Conservation (phyloP, 805 yeast species). For the Kluyveromyces aestuarii region DNA sequence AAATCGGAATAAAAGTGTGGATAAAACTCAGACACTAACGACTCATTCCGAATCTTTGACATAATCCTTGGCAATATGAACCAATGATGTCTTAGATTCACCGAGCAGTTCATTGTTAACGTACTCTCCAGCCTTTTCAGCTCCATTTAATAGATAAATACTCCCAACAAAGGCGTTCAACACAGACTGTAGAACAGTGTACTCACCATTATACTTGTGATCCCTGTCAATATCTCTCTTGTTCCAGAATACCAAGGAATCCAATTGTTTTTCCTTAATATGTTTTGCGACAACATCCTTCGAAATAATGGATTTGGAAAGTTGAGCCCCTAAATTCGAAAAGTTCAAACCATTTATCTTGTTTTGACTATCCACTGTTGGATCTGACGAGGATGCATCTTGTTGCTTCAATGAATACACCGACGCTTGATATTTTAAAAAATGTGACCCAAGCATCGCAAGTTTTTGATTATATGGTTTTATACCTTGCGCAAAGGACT, state of each 20-base stretch:
- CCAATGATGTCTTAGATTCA: conserved; percentile 11
- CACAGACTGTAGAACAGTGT: conserved; percentile 45
- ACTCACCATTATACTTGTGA: conserved; percentile 45
- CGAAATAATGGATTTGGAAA: conserved; percentile 43
- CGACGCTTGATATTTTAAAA: conserved; percentile 38
- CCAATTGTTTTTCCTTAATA: conserved; percentile 40
- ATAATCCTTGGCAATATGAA: conserved; percentile 9
- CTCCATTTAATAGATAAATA: conserved; percentile 53
- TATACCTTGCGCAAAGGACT: conserved; percentile 86
- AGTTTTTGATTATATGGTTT: conserved; percentile 86
- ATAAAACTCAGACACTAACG: not conserved
- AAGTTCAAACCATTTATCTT: conserved; percentile 43
- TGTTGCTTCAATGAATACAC: conserved; percentile 24
- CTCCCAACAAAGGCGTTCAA: conserved; percentile 62
- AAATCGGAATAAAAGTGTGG: not conserved
- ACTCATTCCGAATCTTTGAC: not conserved
- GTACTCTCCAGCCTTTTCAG: conserved; percentile 46
- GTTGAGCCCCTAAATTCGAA: conserved; percentile 49
- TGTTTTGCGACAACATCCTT: conserved; percentile 43
- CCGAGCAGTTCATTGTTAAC: conserved; percentile 43
- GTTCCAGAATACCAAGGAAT: conserved; percentile 57
- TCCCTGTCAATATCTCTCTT: conserved; percentile 40
- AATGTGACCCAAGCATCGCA: conserved; percentile 59
- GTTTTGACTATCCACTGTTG: conserved; percentile 17
- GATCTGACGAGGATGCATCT: conserved; percentile 6